A percentile compares a stretch with the other conserved stretches of the same genome.
Conservation (phyloP, 805 yeast genomes). For the Teunomyces lycoperdinae region DNA sequence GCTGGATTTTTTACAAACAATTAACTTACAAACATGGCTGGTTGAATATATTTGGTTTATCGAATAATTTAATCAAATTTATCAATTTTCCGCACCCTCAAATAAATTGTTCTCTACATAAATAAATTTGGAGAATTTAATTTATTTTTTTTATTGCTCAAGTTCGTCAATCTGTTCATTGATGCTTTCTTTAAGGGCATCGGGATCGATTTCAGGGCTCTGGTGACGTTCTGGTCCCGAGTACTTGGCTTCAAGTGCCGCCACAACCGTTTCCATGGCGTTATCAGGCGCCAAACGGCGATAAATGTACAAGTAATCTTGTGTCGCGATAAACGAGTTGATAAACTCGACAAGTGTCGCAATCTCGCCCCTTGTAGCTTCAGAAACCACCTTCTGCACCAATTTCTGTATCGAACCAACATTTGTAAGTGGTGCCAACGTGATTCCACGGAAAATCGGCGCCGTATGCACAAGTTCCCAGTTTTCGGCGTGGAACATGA, state of each 20-base stretch:
- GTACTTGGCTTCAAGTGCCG: background rate
- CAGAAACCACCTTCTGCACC: slow-evolving; percentile 7
- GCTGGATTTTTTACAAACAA: background rate
- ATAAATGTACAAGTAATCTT: slow-evolving; percentile 29
- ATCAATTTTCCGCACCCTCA: no score
- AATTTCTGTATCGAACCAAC: background rate
- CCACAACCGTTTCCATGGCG: slow-evolving; percentile 8
- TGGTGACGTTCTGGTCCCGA: background rate
- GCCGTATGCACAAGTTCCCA: slow-evolving; percentile 24
- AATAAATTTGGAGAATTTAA: no score
- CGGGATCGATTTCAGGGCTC: slow-evolving; percentile 9
- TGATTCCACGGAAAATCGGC: slow-evolving; percentile 14
- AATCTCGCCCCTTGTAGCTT: slow-evolving; percentile 7
- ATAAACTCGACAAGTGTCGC: slow-evolving; percentile 12
- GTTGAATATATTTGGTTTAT: background rate
- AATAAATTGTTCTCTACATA: no score
- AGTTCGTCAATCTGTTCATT: slow-evolving; percentile 11
- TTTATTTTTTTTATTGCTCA: slow-evolving; percentile 3
- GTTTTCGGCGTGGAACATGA: slow-evolving; percentile 10
- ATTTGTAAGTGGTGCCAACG: background rate
- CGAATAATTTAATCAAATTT: no score
- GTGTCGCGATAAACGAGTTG: slow-evolving; percentile 16
- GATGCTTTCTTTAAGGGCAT: slow-evolving; percentile 7
- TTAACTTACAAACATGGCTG: no score
- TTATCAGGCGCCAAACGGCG: slow-evolving; percentile 18